Evolutionary conservation across 495 filamentous ascomycete genomes (phyloP), one percentile per base, ranked within the genome.

Genomic region (Penicillium canescens): DNA sequence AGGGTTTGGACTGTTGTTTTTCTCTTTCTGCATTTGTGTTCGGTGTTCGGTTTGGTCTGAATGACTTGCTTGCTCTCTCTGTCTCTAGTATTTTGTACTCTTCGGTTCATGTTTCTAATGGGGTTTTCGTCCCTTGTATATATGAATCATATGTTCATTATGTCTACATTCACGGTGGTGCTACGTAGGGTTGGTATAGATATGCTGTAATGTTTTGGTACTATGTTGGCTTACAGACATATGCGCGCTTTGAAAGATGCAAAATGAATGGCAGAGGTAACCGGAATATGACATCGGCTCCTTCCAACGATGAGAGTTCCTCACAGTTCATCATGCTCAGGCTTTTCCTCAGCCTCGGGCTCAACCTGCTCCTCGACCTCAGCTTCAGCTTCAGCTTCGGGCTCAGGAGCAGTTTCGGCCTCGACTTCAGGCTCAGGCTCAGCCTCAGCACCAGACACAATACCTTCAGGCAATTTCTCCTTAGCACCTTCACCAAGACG

Each of bases 401-500:
- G 31, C 20, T 77, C 74, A 61, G 72, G 71, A 40, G 68, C 64
- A 57, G 80, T 66, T 59, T 82, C 79, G 6, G 43, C 50, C 50
- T 62, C 54, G 8, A 50, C 52, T 38, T 56, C 38, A 11, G 43
- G 9, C 38, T 54, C 55, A 20, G 50, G 14, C 52, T 68, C 49
- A 21, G 56, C 58, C 41, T 73, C 60, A 55, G 80, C 66, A 57
- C 80, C 80, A 21, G 71, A 79, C 35, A 96, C 70, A 36, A 96
- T 56, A 9, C 82, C 85, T 41, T 87, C 88, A 4, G 93, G 92
- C 37, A 98, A 60, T 74, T 86, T 89, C 67, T 86, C 80, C 78
- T 92, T 96, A 18, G 79, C 67, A 6, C 88, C 87, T 59, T 96
- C 95, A 41, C 92, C 90, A 65, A 98, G 75, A 21, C 88, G 82